phyloP scores from a whole-genome alignment of 495 filamentous ascomycete genomes.

The Tuber brumale region DNA sequence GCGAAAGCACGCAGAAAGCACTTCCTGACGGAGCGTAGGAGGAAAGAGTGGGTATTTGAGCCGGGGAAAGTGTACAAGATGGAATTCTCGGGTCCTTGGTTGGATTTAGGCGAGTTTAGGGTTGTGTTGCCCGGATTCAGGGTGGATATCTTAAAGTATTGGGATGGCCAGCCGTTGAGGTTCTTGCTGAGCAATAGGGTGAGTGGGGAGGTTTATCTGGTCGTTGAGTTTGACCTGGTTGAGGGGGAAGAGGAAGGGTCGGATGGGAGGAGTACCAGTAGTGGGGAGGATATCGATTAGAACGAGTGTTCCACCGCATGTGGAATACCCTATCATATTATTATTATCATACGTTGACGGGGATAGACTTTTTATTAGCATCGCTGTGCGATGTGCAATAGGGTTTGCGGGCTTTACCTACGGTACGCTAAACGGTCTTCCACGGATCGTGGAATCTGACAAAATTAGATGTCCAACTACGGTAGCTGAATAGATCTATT shows the following conservation, averaged over 20 bases:
- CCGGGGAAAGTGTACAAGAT: slow-evolving; percentile 56
- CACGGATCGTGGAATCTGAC: not conserved
- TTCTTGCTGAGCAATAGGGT: slow-evolving; percentile 76
- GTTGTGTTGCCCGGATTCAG: slow-evolving; percentile 71
- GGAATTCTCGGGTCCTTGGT: slow-evolving; percentile 90
- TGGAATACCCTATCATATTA: not conserved
- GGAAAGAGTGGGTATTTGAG: slow-evolving; percentile 49
- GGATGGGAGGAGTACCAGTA: not conserved
- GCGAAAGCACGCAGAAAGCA: slow-evolving; percentile 56
- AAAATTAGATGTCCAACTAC: slow-evolving; percentile 5
- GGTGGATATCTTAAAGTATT: slow-evolving; percentile 69
- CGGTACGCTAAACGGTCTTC: not conserved
- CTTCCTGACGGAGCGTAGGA: slow-evolving; percentile 53
- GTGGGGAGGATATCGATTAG: slow-evolving; percentile 12
- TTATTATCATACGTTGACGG: no score
- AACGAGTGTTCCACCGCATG: not conserved
- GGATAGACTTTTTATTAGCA: not conserved
- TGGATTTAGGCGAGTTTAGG: slow-evolving; percentile 80
- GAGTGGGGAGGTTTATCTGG: slow-evolving; percentile 65
- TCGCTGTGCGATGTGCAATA: not conserved
- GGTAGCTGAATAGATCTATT: slow-evolving; percentile 10
- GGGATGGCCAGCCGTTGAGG: slow-evolving; percentile 62
- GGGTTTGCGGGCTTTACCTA: slow-evolving; percentile 13
- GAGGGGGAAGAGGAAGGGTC: slow-evolving; percentile 11
- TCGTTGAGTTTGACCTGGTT: slow-evolving; percentile 57